These are phyloP conservation scores for Aspergillus jensenii DNA, from an alignment of 2,329 filamentous ascomycete species.

Conservation along the genomic window DNA sequence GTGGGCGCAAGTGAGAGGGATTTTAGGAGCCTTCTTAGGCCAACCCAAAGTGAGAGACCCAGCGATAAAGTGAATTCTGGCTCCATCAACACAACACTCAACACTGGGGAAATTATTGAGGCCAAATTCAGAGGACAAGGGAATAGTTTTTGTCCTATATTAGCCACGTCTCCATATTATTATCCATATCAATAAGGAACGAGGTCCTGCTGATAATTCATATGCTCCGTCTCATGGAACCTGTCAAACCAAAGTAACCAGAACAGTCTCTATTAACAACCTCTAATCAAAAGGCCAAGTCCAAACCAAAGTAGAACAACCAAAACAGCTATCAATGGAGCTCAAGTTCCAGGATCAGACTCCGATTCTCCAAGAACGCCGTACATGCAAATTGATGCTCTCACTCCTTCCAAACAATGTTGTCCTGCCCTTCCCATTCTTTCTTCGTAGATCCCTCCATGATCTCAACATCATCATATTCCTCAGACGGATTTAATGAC, in stretches of 20 bases:
- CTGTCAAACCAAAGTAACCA: neutral
- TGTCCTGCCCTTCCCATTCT: neutral
- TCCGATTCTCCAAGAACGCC: neutral
- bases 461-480: conserved; percentile 23
- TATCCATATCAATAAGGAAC: too few relatives aligned
- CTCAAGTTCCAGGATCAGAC: neutral
- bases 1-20: neutral
- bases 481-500: conserved; percentile 4
- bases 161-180: too few relatives aligned
- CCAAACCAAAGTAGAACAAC: neutral
- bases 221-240: neutral
- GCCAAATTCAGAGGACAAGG: too few relatives aligned
- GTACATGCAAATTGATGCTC: neutral
- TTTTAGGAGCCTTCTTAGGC: neutral
- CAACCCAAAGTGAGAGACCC: neutral
- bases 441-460: conserved; percentile 15
- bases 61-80: neutral
- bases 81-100: neutral
- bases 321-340: neutral
- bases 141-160: too few relatives aligned
- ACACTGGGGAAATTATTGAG: too few relatives aligned
- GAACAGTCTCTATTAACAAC: neutral
- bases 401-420: neutral
- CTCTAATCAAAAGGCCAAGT: neutral
- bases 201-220: neutral